Conservation (phyloP, 2,329 filamentous ascomycete genomes). For the Elsinoe ampelina region DNA sequence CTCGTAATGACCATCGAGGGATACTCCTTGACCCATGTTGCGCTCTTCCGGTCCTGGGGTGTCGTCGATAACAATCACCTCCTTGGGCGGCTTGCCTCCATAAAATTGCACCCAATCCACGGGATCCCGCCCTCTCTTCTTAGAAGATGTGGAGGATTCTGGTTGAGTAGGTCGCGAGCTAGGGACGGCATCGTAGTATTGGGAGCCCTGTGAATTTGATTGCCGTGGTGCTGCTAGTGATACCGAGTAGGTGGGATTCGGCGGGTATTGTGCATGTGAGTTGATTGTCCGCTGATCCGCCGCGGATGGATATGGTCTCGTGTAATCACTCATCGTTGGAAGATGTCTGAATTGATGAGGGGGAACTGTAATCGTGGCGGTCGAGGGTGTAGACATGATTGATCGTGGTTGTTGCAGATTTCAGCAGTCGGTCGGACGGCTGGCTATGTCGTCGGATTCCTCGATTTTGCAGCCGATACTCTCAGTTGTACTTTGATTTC, state of each 20-base stretch:
- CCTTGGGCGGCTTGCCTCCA: slow-evolving; percentile 34
- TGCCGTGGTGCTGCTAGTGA: slow-evolving; percentile 9
- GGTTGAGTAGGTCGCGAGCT: background rate
- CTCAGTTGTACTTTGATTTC: background rate
- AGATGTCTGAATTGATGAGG: slow-evolving; percentile 32
- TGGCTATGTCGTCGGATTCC: background rate
- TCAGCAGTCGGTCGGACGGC: slow-evolving; percentile 7
- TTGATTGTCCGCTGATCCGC: slow-evolving; percentile 10
- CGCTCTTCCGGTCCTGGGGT: slow-evolving; percentile 30
- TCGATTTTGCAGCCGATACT: background rate
- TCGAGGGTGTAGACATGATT: slow-evolving; percentile 36
- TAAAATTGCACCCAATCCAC: slow-evolving; percentile 32
- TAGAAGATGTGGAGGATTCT: slow-evolving; percentile 10
- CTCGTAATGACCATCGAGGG: slow-evolving; percentile 17
- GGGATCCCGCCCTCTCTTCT: slow-evolving; percentile 17
- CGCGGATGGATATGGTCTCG: slow-evolving; percentile 18
- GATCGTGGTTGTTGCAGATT: background rate
- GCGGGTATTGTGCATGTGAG: slow-evolving; percentile 23
- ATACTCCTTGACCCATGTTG: slow-evolving; percentile 15
- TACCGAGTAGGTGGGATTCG: background rate
- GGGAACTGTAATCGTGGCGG: slow-evolving; percentile 33
- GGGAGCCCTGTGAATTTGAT: slow-evolving; percentile 8
- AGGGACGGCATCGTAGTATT: slow-evolving; percentile 3
- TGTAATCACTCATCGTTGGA: slow-evolving; percentile 22
- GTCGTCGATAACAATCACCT: slow-evolving; percentile 46